These are phyloP conservation scores for Saccharomycopsis phalli DNA, from an alignment of 1,139 yeast genomes.

Conservation along the genomic window DNA sequence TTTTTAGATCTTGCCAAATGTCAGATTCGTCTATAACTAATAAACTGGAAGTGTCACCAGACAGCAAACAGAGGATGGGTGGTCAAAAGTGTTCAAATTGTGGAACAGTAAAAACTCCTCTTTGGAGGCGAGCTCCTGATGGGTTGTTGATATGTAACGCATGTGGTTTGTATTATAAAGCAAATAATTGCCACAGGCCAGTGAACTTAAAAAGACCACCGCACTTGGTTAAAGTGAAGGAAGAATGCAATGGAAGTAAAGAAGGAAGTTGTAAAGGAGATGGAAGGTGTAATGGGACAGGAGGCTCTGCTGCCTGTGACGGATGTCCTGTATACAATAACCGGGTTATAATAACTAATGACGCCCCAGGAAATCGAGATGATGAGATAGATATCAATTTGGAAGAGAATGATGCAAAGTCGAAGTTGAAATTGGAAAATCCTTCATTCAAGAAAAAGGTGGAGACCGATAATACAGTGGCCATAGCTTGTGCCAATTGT, in stretches of 20 bases:
- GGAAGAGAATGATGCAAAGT: conserved; percentile 6
- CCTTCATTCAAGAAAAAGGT: conserved; percentile 17
- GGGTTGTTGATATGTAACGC: conserved; percentile 52
- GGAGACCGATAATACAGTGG: conserved; percentile 35
- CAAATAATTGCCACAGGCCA: conserved; percentile 45
- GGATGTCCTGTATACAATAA: conserved; percentile 82
- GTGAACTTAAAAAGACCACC: conserved; percentile 65
- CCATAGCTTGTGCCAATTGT: conserved; percentile 75
- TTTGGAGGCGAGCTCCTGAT: conserved; percentile 53
- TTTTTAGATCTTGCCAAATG: too few species aligned
- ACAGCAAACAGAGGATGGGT: too few species aligned
- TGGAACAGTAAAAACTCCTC: conserved; percentile 49
- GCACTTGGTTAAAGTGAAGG: conserved; percentile 37
- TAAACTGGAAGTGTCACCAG: too few species aligned
- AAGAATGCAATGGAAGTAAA: conserved; percentile 27
- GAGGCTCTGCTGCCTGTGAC: conserved; percentile 70
- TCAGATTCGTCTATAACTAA: too few species aligned
- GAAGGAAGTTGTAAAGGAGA: conserved; percentile 74
- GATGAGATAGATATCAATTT: conserved; percentile 23
- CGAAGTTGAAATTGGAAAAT: too few species aligned
- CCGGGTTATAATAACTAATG: conserved; percentile 36
- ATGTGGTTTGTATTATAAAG: conserved; percentile 47
- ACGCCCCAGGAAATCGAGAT: conserved; percentile 8
- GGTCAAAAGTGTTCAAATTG: conserved; percentile 49
- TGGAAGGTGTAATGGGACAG: conserved; percentile 81